phyloP scores from a whole-genome alignment of 176 grass and related monocot species.

The Typha latifolia region DNA sequence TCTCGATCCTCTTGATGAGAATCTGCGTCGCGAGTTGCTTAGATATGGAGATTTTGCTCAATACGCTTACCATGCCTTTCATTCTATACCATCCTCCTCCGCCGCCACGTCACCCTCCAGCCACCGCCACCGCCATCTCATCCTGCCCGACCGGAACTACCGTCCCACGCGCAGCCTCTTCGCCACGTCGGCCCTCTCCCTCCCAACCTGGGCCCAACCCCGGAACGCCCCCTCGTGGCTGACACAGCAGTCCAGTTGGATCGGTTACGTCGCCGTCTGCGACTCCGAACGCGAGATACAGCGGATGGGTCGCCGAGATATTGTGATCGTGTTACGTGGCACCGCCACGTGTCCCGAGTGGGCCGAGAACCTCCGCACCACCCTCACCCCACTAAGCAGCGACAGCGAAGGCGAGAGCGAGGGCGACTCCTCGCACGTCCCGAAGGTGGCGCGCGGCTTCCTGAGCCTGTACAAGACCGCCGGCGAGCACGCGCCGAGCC shows the following conservation, averaged over 20 bases:
- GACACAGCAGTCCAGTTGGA: slow-evolving; percentile 78
- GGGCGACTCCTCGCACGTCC: slow-evolving; percentile 3
- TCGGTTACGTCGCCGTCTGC: slow-evolving; percentile 90
- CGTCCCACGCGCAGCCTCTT: slow-evolving; percentile 67
- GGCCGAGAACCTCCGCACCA: slow-evolving; percentile 69
- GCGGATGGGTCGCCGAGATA: slow-evolving; percentile 84
- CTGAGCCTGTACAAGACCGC: slow-evolving; percentile 70
- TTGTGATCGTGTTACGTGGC: slow-evolving; percentile 74
- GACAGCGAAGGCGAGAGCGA: slow-evolving; percentile 7
- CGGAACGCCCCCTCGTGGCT: slow-evolving; percentile 66
- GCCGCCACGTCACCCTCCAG: slow-evolving; percentile 20
- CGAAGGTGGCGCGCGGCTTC: slow-evolving; percentile 68
- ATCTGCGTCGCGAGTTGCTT: slow-evolving; percentile 82
- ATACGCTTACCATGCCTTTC: slow-evolving; percentile 77
- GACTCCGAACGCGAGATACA: slow-evolving; percentile 67
- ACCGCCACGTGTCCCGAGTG: slow-evolving; percentile 89
- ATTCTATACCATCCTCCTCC: slow-evolving; percentile 32
- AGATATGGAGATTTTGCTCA: slow-evolving; percentile 78
- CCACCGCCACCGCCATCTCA: slow-evolving; percentile 44
- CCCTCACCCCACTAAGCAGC: slow-evolving; percentile 46
- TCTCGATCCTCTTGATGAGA: slow-evolving; percentile 76
- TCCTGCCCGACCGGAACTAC: slow-evolving; percentile 81
- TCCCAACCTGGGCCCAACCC: slow-evolving; percentile 54
- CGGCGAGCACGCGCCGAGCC: slow-evolving; percentile 50
- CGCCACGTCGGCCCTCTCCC: slow-evolving; percentile 62